Percentiles rank a stretch among this genome's conserved stretches.
Conservation (phyloP, 352 stramenopile genomes). For the Aphanomyces invadans region DNA sequence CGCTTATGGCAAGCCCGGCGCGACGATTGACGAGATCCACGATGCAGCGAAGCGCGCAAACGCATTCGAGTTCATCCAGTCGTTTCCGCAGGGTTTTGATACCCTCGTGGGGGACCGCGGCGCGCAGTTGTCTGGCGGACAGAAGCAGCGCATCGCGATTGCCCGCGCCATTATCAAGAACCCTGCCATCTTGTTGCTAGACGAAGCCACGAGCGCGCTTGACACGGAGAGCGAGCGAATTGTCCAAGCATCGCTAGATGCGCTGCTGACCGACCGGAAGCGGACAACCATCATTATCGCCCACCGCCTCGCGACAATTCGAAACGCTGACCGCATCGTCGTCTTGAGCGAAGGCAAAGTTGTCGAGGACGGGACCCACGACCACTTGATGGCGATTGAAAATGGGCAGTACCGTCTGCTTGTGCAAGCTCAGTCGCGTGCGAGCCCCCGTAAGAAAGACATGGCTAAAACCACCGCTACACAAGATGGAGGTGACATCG, state of each 20-base stretch:
- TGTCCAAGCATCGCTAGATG: constrained; percentile 71
- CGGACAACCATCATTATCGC: constrained; percentile 93
- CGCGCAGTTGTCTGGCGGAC: constrained; percentile 85
- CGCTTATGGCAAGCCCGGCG: constrained; percentile 49
- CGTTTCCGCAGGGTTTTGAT: constrained; percentile 82
- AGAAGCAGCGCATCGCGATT: constrained; percentile 92
- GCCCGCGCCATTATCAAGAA: constrained; percentile 88
- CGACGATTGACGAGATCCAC: constrained; percentile 63
- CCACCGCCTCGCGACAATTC: constrained; percentile 90
- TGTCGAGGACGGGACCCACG: constrained; percentile 90
- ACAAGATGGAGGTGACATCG: constrained; percentile 4
- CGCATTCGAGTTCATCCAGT: constrained; percentile 86
- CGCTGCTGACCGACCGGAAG: constrained; percentile 34
- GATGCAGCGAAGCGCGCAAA: constrained; percentile 77
- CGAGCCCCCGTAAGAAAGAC: constrained; percentile 6
- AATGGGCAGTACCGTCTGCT: constrained; percentile 41
- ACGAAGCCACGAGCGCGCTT: constrained; percentile 82
- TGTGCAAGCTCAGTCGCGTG: constrained; percentile 34
- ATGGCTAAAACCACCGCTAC: not conserved
- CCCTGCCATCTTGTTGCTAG: constrained; percentile 78
- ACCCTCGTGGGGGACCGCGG: constrained; percentile 85
- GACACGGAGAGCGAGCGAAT: constrained; percentile 67
- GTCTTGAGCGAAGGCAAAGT: constrained; percentile 88
- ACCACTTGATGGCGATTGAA: constrained; percentile 73
- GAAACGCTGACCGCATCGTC: constrained; percentile 91